Base-by-base conservation (phyloP, 1,284 basidiomycete genomes). In the Cryptococcus sp. region DNA sequence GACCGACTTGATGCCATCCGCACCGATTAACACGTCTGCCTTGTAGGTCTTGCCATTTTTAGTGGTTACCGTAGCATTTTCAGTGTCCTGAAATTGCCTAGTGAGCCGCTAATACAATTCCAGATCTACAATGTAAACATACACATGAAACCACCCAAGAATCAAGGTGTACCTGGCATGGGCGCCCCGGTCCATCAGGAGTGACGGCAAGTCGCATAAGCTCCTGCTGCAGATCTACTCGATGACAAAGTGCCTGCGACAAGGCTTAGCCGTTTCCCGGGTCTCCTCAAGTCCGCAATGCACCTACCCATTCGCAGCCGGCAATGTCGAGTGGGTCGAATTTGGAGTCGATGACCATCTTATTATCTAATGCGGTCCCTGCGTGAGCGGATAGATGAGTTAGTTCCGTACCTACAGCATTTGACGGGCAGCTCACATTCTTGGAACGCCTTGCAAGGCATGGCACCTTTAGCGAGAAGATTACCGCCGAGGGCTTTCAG, bases 181-280 rank as follows among this genome's bases (percentile, higher is more conserved):
- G 57, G 23, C 41, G 41, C 5, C 63, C 60, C 17, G 56, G 57
- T 3, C 63, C 60, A 22, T 64, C 60, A 4, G 61, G 52, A 5
- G 51, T 50, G 1, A 67, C 71, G 1, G 73, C 73, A 3, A 68
- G 47, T 4, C 59, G 49, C 5, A 55, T 45, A 10, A 76, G 57
- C 61, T 71, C 72, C 22, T 65, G 62, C 54, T 75, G 74, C 11
- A 76, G 59, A 42, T 72, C 71, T 10, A 68, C 65, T 20, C 74
- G 73, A 49, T 76, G 73, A 52, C 69, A 72, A 25, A 75, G 61
- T 11, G 72, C 62, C 71, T 69, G 69, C 3, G 63, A 58, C 25
- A 25, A 50, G 43, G 30, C 5, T 35, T 13, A 35, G 30, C 30
- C 13, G 30, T 35, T 13, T 35, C 8, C 30, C 30, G 30, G 30